These are phyloP conservation scores for Rauvolfia tetraphylla DNA, from an alignment of 257 asterid genomes.

Conservation along the genomic window DNA sequence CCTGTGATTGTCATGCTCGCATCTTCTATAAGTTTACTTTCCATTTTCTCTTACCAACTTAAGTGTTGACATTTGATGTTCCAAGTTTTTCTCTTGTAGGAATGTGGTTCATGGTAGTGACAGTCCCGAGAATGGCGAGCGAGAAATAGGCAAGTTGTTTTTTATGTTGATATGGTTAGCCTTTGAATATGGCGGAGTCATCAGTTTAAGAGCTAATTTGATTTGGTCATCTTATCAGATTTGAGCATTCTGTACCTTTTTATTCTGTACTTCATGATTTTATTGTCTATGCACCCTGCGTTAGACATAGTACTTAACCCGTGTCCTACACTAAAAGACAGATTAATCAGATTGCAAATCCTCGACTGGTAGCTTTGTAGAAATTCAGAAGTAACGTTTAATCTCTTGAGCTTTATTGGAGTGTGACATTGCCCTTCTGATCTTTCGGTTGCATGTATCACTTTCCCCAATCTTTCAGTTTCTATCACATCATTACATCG, in stretches of 20 bases:
- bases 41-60: conserved; percentile 3
- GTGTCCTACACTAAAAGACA: neutral
- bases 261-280: neutral
- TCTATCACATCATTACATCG: neutral
- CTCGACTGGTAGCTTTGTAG: neutral
- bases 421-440: neutral
- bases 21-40: neutral
- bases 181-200: neutral
- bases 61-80: neutral
- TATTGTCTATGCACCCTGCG: neutral
- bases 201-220: neutral
- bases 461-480: neutral
- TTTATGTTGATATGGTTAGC: neutral
- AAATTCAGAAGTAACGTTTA: neutral
- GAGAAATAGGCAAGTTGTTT: conserved; percentile 67
- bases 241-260: neutral
- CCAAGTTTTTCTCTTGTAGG: conserved; percentile 40
- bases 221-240: neutral
- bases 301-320: neutral
- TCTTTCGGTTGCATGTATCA: neutral
- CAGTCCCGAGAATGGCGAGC: conserved; percentile 83
- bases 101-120: conserved; percentile 97
- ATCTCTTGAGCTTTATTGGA: neutral
- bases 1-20: neutral
- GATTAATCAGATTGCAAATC: neutral